phyloP scores from a whole-genome alignment of 805 yeast species.

The Ogataea trehalophila region DNA sequence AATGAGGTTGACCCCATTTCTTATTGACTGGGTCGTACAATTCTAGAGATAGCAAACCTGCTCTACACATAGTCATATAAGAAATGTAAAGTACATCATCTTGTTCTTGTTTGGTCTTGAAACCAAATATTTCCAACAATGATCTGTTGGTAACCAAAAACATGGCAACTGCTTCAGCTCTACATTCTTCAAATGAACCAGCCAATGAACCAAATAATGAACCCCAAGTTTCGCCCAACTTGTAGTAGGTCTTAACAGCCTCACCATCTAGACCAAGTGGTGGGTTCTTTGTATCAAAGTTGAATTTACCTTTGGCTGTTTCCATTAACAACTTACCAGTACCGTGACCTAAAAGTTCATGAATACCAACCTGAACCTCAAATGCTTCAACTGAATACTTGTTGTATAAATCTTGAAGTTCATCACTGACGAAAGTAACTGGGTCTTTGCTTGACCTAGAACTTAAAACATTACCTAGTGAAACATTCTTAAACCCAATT shows the following conservation, averaged over 20 bases:
- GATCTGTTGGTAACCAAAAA: conserved; percentile 65
- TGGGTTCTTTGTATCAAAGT: conserved; percentile 62
- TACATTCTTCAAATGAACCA: conserved; percentile 88
- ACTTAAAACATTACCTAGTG: conserved; percentile 78
- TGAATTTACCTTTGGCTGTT: conserved; percentile 55
- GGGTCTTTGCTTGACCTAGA: conserved; percentile 69
- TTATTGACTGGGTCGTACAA: conserved; percentile 78
- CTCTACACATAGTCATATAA: conserved; percentile 79
- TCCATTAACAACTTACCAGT: conserved; percentile 74
- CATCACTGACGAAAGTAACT: conserved; percentile 56
- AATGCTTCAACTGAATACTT: conserved; percentile 77
- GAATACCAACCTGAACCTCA: conserved; percentile 92
- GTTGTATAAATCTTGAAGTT: conserved; percentile 53
- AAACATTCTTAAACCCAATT: conserved; percentile 84
- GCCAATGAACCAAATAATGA: conserved; percentile 76
- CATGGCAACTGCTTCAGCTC: conserved; percentile 89
- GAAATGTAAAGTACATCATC: conserved; percentile 62
- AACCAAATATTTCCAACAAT: conserved; percentile 71
- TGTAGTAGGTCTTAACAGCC: conserved; percentile 66
- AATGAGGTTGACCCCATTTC: conserved; percentile 94
- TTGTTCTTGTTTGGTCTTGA: conserved; percentile 50
- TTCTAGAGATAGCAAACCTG: conserved; percentile 78
- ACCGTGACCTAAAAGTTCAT: conserved; percentile 88
- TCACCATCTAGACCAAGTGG: conserved; percentile 57
- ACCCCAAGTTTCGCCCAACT: conserved; percentile 87